A percentile compares a stretch with the other conserved stretches of the same genome.
phyloP scores from a whole-genome alignment of 805 yeast species.

The Cephaloascus fragrans region DNA sequence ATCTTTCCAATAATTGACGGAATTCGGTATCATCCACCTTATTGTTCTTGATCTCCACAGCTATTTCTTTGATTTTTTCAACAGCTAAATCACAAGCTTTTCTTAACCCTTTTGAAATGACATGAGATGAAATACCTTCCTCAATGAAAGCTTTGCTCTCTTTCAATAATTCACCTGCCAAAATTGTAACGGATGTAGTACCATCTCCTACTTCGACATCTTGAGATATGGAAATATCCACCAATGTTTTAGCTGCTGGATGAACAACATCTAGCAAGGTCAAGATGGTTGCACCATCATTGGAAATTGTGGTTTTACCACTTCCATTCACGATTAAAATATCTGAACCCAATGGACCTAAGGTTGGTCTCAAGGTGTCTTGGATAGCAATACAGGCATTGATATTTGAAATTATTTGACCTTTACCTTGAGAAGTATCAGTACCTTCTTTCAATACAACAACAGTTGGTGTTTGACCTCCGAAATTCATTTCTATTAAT shows the following conservation, averaged over 20 bases:
- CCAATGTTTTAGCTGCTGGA: slow-evolving; percentile 95
- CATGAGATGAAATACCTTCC: slow-evolving; percentile 90
- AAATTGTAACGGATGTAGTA: slow-evolving; percentile 87
- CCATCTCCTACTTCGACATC: slow-evolving; percentile 99
- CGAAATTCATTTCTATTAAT: slow-evolving; percentile 56
- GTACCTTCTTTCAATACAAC: slow-evolving; percentile 98
- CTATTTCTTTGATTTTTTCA: slow-evolving; percentile 59
- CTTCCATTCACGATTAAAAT: slow-evolving; percentile 75
- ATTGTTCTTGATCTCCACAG: slow-evolving; percentile 51
- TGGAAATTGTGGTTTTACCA: slow-evolving; percentile 90
- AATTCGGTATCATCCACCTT: slow-evolving; percentile 38
- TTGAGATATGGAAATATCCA: slow-evolving; percentile 90
- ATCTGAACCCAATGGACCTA: slow-evolving; percentile 97
- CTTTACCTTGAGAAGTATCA: slow-evolving; percentile 92
- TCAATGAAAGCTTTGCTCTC: slow-evolving; percentile 88
- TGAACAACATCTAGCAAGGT: slow-evolving; percentile 90
- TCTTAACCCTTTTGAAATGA: slow-evolving; percentile 80
- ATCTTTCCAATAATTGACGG: slow-evolving; percentile 73
- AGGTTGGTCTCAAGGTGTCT: slow-evolving; percentile 87
- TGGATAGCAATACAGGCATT: slow-evolving; percentile 97
- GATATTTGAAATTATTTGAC: slow-evolving; percentile 90
- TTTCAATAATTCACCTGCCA: slow-evolving; percentile 90
- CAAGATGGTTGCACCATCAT: slow-evolving; percentile 96
- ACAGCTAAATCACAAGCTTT: slow-evolving; percentile 75
- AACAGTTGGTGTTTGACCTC: slow-evolving; percentile 94